Percentiles rank a stretch among this genome's conserved stretches.
These are phyloP conservation scores for Cinnamomum micranthum DNA, from an alignment of 164 flowering plant genomes.

Conservation along the genomic window DNA sequence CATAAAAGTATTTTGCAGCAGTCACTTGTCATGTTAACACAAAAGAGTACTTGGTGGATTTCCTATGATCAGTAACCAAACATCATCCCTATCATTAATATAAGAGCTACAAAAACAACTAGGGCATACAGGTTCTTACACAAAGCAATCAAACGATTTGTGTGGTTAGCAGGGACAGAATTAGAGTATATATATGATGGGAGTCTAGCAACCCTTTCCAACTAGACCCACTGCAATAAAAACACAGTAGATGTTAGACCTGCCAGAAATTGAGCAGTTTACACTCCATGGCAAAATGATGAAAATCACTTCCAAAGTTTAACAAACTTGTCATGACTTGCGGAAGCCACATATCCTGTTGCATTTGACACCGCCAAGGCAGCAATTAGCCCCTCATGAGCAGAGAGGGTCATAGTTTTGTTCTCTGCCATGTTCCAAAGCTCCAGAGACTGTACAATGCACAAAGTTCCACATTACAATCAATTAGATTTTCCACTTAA, in stretches of 20 bases:
- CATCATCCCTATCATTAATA: background rate
- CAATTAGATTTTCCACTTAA: too few species aligned
- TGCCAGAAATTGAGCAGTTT: background rate
- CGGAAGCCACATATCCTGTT: constrained; percentile 67
- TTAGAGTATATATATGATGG: background rate
- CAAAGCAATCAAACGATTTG: background rate
- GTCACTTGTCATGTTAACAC: too few species aligned
- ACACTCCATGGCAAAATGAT: constrained; percentile 2
- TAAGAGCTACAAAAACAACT: background rate
- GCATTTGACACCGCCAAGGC: constrained; percentile 55
- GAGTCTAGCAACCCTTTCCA: constrained; percentile 9
- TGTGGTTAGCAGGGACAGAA: constrained; percentile 8
- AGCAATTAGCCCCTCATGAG: constrained; percentile 60
- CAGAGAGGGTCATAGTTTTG: constrained; percentile 67
- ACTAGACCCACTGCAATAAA: constrained; percentile 14
- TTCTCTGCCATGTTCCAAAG: constrained; percentile 74
- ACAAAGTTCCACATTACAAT: background rate
- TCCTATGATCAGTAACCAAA: background rate
- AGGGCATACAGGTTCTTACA: too few species aligned
- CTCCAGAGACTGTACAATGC: constrained; percentile 50
- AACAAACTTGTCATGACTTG: constrained; percentile 67
- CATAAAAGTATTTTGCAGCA: too few species aligned
- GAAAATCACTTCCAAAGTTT: constrained; percentile 66
- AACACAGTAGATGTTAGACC: constrained; percentile 9
- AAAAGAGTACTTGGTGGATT: background rate